Base-by-base conservation (phyloP, 2,329 filamentous ascomycete genomes). In the Phoma sp. region DNA sequence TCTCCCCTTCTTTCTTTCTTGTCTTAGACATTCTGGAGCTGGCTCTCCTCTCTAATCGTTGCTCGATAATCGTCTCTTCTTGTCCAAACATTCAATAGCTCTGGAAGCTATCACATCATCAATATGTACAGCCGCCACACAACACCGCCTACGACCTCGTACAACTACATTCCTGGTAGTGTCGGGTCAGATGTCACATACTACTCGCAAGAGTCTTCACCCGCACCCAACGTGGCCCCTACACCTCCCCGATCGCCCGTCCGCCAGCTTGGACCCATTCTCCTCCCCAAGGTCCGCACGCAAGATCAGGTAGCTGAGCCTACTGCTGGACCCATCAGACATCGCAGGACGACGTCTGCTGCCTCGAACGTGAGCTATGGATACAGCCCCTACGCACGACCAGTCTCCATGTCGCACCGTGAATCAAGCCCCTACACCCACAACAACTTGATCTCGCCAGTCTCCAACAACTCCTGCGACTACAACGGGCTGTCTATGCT, bases 251-350 rank as follows among this genome's bases (percentile, higher is more conserved):
- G 84, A 61, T 89, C 90, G 31, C 90, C 91, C 57, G 85, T 93
- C 65, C 84, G 88, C 58, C 88, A 91, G 58, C 88, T 92, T 77
- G 91, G 91, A 47, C 91, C 91, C 46, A 81, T 91, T 43, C 81
- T 96, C 56, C 82, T 96, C 29, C 92, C 92, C 70, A 95, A 92
- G 82, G 93, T 96, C 78, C 85, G 92, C 58, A 85, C 85, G 36
- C 92, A 95, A 77, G 92, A 96, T 77, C 89, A 94, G 76, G 83
- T 88, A 58, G 84, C 92, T 58, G 85, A 88, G 62, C 84, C 84
- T 36, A 79, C 80, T 36, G 79, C 81, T 46, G 72, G 76, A 25
- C 72, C 73, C 50, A 86, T 89, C 76, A 84, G 87, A 67, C 80
- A 83, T 71, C 80, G 80, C 64, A 77, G 80, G 67, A 79, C 80